phyloP scores from a whole-genome alignment of 2,329 filamentous ascomycete species.

The Leptographium radiaticola region DNA sequence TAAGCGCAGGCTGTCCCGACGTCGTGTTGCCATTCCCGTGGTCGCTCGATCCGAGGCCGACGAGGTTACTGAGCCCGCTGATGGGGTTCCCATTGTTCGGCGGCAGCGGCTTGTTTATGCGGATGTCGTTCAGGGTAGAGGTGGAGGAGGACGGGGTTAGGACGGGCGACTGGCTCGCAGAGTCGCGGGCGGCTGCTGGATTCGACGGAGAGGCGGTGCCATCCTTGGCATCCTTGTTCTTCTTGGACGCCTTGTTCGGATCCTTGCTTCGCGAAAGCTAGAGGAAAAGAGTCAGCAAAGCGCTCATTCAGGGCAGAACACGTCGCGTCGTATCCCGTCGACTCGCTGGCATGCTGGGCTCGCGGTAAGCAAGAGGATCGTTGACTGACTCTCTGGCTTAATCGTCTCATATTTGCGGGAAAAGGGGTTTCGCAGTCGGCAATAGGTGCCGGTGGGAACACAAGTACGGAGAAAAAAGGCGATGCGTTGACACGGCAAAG shows the following conservation, averaged over 20 bases:
- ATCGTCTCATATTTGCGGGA: slow-evolving; percentile 65
- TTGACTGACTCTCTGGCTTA: slow-evolving; percentile 81
- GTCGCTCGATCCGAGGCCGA: not conserved
- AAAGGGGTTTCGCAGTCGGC: not conserved
- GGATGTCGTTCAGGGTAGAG: slow-evolving; percentile 70
- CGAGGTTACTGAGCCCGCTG: slow-evolving; percentile 25
- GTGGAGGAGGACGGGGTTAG: slow-evolving; percentile 80
- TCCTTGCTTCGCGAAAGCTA: slow-evolving; percentile 89
- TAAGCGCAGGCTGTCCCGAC: slow-evolving; percentile 25
- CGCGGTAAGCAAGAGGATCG: slow-evolving; percentile 13
- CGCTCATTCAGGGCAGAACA: not conserved
- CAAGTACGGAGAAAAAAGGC: not conserved
- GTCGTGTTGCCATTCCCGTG: slow-evolving; percentile 7
- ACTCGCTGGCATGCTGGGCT: too few relatives aligned
- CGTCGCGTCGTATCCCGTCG: not conserved
- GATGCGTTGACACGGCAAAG: too few relatives aligned
- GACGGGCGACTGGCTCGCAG: slow-evolving; percentile 44
- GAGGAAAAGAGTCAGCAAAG: not conserved
- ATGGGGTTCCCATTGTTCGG: slow-evolving; percentile 33
- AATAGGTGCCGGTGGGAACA: not conserved
- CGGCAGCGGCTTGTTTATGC: slow-evolving; percentile 70
- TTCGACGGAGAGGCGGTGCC: slow-evolving; percentile 71
- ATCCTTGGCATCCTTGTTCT: slow-evolving; percentile 59
- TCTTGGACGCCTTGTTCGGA: slow-evolving; percentile 69
- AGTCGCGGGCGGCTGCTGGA: slow-evolving; percentile 36